phyloP scores from a whole-genome alignment of 768 basidiomycete genomes.

The Leccinum longicurvipes region DNA sequence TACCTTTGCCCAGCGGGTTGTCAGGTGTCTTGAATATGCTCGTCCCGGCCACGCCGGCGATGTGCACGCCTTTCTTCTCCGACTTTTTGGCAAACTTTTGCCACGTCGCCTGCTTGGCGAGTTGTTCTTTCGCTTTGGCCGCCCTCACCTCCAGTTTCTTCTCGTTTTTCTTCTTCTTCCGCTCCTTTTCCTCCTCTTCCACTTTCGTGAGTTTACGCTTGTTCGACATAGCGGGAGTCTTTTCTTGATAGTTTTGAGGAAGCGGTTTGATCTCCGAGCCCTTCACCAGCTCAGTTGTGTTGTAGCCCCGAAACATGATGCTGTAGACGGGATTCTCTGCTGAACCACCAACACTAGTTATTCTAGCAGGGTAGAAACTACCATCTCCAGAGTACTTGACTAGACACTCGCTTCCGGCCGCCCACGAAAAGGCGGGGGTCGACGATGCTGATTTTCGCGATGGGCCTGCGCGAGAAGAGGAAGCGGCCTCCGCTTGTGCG shows the following conservation, averaged over 20 bases:
- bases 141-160: conserved; percentile 84
- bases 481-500: conserved; percentile 62
- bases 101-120: conserved; percentile 80
- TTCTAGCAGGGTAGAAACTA: conserved; percentile 84
- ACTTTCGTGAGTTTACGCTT: conserved; percentile 78
- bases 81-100: conserved; percentile 95
- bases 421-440: conserved; percentile 56
- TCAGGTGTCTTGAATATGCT: conserved; percentile 95
- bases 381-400: conserved; percentile 86
- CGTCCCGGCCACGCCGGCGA: conserved; percentile 83
- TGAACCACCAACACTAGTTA: conserved; percentile 80
- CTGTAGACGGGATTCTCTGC: conserved; percentile 81
- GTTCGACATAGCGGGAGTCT: conserved; percentile 38
- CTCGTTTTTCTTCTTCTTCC: conserved; percentile 94
- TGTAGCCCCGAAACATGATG: conserved; percentile 89
- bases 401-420: conserved; percentile 80
- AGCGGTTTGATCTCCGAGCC: conserved; percentile 66
- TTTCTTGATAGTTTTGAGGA: conserved; percentile 52
- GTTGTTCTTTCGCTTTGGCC: conserved; percentile 86
- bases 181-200: conserved; percentile 85
- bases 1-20: conserved; percentile 83
- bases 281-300: conserved; percentile 83
- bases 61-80: conserved; percentile 89
- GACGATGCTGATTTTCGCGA: conserved; percentile 53
- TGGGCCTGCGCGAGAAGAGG: conserved; percentile 54